These are phyloP conservation scores for Perkinsela sp. DNA, from an alignment of 208 protist genomes.

Conservation along the genomic window DNA sequence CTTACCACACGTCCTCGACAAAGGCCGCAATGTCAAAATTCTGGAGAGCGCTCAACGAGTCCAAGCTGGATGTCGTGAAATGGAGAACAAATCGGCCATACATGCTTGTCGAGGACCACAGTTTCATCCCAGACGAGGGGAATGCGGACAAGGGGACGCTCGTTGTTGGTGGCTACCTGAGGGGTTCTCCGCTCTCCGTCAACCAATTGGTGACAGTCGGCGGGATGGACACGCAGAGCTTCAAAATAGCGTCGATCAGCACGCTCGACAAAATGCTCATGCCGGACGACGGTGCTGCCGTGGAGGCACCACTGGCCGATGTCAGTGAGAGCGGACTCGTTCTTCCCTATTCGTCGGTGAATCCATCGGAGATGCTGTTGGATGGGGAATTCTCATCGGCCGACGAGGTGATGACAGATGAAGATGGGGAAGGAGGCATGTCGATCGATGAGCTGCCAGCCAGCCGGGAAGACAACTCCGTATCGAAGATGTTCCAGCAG, in stretches of 20 bases:
- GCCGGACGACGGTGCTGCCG: background rate
- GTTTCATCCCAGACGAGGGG: background rate
- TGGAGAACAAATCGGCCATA: background rate
- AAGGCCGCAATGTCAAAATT: background rate
- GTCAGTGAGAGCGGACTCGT: conserved; percentile 10
- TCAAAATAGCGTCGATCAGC: conserved; percentile 5
- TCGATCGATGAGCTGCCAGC: conserved; percentile 1
- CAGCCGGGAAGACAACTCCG: background rate
- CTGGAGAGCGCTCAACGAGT: background rate
- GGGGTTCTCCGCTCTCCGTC: conserved; percentile 6
- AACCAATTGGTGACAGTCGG: conserved; percentile 10
- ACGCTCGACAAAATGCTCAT: too few species aligned
- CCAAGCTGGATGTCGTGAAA: background rate
- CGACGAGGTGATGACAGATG: conserved; percentile 9
- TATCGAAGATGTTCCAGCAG: conserved; percentile 6
- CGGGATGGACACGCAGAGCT: conserved; percentile 7
- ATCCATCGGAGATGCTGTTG: conserved; percentile 8
- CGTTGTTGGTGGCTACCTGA: conserved; percentile 7
- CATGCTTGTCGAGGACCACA: background rate
- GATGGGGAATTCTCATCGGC: conserved; percentile 29
- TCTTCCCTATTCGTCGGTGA: conserved; percentile 6
- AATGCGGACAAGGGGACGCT: background rate
- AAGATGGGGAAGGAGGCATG: background rate
- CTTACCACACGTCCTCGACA: background rate
- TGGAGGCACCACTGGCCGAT: background rate